These are phyloP conservation scores for Gyromitra esculenta DNA, from an alignment of 2,329 filamentous ascomycete species.

Conservation along the genomic window DNA sequence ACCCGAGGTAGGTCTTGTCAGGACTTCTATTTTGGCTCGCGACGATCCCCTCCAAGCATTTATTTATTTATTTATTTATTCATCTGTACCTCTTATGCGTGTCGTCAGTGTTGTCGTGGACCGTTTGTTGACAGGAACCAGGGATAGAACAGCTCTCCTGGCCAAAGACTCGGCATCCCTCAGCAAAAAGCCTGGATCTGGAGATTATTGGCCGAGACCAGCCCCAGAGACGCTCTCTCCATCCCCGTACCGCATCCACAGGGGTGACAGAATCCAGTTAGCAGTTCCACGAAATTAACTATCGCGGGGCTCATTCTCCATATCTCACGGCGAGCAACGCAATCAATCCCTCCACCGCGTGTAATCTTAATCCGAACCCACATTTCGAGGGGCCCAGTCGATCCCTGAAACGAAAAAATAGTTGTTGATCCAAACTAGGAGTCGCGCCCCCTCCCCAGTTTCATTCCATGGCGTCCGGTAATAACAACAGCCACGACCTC, in stretches of 20 bases:
- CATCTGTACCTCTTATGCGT: conserved; percentile 5
- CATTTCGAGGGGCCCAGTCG: conserved; percentile 11
- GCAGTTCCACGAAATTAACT: conserved; percentile 12
- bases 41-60: neutral
- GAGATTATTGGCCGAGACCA: conserved; percentile 10
- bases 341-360: conserved; percentile 45
- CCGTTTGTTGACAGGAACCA: conserved; percentile 15
- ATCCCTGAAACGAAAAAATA: conserved; percentile 32
- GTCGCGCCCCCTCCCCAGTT: neutral
- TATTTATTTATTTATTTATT: too few species aligned
- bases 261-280: conserved; percentile 36
- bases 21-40: neutral
- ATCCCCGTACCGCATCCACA: conserved; percentile 17
- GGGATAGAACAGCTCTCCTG: conserved; percentile 3
- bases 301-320: conserved; percentile 20
- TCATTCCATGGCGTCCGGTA: conserved; percentile 48
- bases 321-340: conserved; percentile 17
- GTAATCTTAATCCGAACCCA: conserved; percentile 40
- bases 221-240: neutral
- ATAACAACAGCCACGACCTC: conserved; percentile 55
- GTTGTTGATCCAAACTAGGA: conserved; percentile 1
- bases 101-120: conserved; percentile 46
- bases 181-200: neutral
- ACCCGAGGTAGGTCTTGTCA: conserved; percentile 35
- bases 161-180: conserved; percentile 18